Evolutionary conservation across 1,139 yeast genomes (phyloP).

Genomic region (Yamadazyma kanchanaburiensis): DNA sequence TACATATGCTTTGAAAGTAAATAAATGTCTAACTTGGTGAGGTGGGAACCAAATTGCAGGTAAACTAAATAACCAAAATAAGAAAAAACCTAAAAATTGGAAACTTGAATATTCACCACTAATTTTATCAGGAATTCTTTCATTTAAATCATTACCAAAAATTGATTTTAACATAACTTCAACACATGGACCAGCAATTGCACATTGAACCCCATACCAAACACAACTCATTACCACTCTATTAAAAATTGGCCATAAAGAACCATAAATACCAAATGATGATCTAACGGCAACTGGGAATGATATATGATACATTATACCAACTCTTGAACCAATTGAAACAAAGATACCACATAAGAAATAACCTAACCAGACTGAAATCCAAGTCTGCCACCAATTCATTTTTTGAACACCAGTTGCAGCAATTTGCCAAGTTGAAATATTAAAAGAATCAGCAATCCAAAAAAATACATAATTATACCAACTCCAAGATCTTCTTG

Average conservation of each 20-base stretch:
- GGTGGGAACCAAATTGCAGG: slow-evolving; percentile 83
- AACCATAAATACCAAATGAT: slow-evolving; percentile 74
- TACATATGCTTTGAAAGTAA: slow-evolving; percentile 71
- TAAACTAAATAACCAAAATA: slow-evolving; percentile 73
- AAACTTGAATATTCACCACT: slow-evolving; percentile 57
- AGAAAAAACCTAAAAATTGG: slow-evolving; percentile 67
- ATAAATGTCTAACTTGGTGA: slow-evolving; percentile 74
- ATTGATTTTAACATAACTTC: slow-evolving; percentile 66
- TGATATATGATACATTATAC: slow-evolving; percentile 70
- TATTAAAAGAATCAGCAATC: slow-evolving; percentile 85
- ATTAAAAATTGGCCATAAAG: slow-evolving; percentile 76
- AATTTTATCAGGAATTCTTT: slow-evolving; percentile 47
- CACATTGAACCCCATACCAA: slow-evolving; percentile 83
- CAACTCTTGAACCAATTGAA: slow-evolving; percentile 63
- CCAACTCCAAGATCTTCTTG: slow-evolving; percentile 78
- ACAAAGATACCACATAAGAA: slow-evolving; percentile 60
- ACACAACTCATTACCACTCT: slow-evolving; percentile 80
- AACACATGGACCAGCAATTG: slow-evolving; percentile 82
- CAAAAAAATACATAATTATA: slow-evolving; percentile 74
- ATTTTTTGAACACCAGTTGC: slow-evolving; percentile 70
- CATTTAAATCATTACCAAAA: slow-evolving; percentile 56
- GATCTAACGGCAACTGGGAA: slow-evolving; percentile 76
- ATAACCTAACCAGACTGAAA: slow-evolving; percentile 78
- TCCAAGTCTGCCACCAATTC: slow-evolving; percentile 90
- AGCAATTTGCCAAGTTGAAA: slow-evolving; percentile 90